Conservation (phyloP, 2,329 filamentous ascomycete genomes). For the Botrytis pseudocinerea region DNA sequence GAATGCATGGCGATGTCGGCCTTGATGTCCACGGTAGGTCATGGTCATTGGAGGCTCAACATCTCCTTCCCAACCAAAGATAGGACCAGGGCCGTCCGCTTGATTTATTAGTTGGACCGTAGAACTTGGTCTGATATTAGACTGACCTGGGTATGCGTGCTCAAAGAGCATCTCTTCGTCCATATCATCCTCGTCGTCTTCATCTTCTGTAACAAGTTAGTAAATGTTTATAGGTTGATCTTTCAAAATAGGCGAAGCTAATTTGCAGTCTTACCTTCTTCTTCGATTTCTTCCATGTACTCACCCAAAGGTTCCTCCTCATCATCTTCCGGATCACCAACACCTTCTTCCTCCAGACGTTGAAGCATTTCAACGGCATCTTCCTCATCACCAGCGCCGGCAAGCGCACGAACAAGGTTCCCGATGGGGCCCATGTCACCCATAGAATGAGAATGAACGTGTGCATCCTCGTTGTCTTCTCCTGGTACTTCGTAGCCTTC, state of each 20-base stretch:
- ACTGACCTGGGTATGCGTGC: slow-evolving; percentile 56
- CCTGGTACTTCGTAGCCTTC: slow-evolving; percentile 55
- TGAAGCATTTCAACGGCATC: slow-evolving; percentile 43
- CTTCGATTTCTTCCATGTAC: slow-evolving; percentile 59
- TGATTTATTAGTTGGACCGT: slow-evolving; percentile 21
- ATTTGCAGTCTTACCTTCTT: slow-evolving; percentile 49
- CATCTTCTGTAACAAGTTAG: slow-evolving; percentile 52
- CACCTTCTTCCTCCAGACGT: slow-evolving; percentile 45
- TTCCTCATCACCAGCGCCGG: slow-evolving; percentile 32
- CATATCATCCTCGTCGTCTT: slow-evolving; percentile 68
- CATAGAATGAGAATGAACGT: slow-evolving; percentile 47
- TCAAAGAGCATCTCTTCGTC: slow-evolving; percentile 67
- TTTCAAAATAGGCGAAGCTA: background rate
- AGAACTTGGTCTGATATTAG: slow-evolving; percentile 2
- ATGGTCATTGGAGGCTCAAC: slow-evolving; percentile 50
- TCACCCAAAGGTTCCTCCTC: slow-evolving; percentile 49
- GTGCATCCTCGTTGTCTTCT: slow-evolving; percentile 55
- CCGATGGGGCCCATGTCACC: slow-evolving; percentile 49
- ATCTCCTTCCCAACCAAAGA: slow-evolving; percentile 59
- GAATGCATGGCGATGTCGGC: slow-evolving; percentile 56
- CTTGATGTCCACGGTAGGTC: slow-evolving; percentile 44
- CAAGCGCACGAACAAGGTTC: slow-evolving; percentile 57
- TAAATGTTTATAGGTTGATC: slow-evolving; percentile 27
- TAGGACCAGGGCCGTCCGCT: slow-evolving; percentile 36
- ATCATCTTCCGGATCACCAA: slow-evolving; percentile 48